Evolutionary conservation across 169 alveolate species (phyloP).

Genomic region (Amoebophrya sp.): DNA sequence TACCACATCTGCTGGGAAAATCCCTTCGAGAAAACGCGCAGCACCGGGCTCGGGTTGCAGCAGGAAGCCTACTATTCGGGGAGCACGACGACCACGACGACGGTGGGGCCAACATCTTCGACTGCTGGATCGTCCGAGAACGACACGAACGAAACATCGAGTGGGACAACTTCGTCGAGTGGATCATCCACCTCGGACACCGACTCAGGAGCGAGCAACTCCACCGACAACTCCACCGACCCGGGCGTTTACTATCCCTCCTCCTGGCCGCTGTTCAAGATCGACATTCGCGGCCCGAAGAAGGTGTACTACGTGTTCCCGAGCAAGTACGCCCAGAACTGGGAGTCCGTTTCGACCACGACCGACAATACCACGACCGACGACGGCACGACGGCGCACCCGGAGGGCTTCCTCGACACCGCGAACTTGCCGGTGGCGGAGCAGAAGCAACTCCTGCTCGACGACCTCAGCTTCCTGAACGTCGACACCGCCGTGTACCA

Average conservation of each 20-base stretch:
- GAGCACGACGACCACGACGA: neutral
- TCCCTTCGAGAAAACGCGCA: neutral
- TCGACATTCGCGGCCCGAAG: neutral
- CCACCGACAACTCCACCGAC: neutral
- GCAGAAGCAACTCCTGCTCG: neutral
- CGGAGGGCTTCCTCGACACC: no score
- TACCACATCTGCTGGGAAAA: neutral
- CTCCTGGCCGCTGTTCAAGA: neutral
- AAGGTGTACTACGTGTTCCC: neutral
- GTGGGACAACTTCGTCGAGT: neutral
- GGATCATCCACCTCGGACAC: neutral
- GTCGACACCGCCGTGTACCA: neutral
- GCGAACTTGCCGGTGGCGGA: no score
- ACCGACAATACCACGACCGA: no score
- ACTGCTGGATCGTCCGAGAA: no score
- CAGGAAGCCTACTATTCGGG: neutral
- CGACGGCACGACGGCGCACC: no score
- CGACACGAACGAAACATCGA: no score
- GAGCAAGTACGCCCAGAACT: no score
- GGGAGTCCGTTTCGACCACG: no score
- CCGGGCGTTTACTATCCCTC: neutral
- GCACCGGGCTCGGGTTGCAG: neutral
- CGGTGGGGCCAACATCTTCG: neutral
- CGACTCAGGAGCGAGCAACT: no score
- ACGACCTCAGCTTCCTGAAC: neutral